Evolutionary conservation across 2,329 filamentous ascomycete genomes (phyloP).

Genomic region (Rhynchosporium graminicola): DNA sequence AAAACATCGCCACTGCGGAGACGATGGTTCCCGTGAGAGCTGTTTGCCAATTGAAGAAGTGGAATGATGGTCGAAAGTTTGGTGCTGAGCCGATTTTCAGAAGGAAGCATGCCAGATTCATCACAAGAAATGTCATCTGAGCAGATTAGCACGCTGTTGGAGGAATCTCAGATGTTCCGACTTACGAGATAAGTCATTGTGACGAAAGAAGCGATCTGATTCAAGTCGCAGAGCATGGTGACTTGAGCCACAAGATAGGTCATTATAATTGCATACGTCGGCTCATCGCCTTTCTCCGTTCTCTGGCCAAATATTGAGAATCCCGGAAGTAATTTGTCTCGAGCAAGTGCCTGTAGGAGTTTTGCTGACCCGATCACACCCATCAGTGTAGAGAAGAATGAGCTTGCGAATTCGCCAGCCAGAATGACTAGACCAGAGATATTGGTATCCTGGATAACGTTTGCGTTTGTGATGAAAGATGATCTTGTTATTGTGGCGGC

Average conservation of each 20-base stretch:
- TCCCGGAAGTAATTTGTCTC: slow-evolving; percentile 77
- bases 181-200: slow-evolving; percentile 81
- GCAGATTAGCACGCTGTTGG: slow-evolving; percentile 7
- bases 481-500: slow-evolving; percentile 72
- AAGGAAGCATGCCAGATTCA: slow-evolving; percentile 83
- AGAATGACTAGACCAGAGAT: slow-evolving; percentile 73
- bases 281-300: slow-evolving; percentile 71
- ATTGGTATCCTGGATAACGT: slow-evolving; percentile 80
- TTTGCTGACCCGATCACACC: slow-evolving; percentile 84
- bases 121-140: slow-evolving; percentile 85
- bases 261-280: slow-evolving; percentile 72
- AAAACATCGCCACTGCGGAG: slow-evolving; percentile 83
- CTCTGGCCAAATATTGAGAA: slow-evolving; percentile 74
- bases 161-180: slow-evolving; percentile 1
- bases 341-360: slow-evolving; percentile 77
- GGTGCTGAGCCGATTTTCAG: slow-evolving; percentile 85
- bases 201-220: slow-evolving; percentile 85
- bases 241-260: slow-evolving; percentile 77
- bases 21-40: slow-evolving; percentile 73
- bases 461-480: slow-evolving; percentile 67
- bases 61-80: slow-evolving; percentile 85
- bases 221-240: slow-evolving; percentile 79
- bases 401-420: slow-evolving; percentile 78
- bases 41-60: slow-evolving; percentile 86
- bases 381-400: slow-evolving; percentile 85